Evolutionary conservation across 495 filamentous ascomycete genomes (phyloP).

Genomic region (Tricharina praecox): DNA sequence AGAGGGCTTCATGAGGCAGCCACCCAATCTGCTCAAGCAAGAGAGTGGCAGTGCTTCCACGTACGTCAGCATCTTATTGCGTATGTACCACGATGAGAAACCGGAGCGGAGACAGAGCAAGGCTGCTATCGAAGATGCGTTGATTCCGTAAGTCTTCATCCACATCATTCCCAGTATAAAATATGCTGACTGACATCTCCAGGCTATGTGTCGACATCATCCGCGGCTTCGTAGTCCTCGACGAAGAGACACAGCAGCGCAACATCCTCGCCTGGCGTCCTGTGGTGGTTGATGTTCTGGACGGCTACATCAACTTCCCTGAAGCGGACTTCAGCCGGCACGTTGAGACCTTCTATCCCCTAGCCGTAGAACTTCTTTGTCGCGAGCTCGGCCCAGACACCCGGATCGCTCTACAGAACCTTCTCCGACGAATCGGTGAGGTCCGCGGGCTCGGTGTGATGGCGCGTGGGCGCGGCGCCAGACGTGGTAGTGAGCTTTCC

Average conservation of each 20-base stretch:
- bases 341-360: constrained; percentile 66
- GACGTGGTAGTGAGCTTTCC: constrained; percentile 20
- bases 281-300: constrained; percentile 92
- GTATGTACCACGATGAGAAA: constrained; percentile 86
- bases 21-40: constrained; percentile 95
- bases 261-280: constrained; percentile 95
- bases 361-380: constrained; percentile 64
- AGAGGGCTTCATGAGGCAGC: constrained; percentile 99
- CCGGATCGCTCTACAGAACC: not conserved
- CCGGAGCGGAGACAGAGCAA: constrained; percentile 65
- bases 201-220: constrained; percentile 85
- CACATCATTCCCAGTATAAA: not conserved
- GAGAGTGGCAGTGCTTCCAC: constrained; percentile 83
- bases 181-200: constrained; percentile 10
- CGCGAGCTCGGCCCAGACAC: constrained; percentile 36
- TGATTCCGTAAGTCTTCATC: constrained; percentile 53
- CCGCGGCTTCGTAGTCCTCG: constrained; percentile 58
- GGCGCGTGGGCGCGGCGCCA: constrained; percentile 10
- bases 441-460: constrained; percentile 12
- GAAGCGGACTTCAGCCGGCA: constrained; percentile 65
- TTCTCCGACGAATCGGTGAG: constrained; percentile 2
- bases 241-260: constrained; percentile 85
- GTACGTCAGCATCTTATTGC: constrained; percentile 80
- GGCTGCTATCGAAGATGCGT: constrained; percentile 66
- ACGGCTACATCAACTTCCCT: constrained; percentile 81